phyloP scores from a whole-genome alignment of 805 yeast genomes.

The Wickerhamiella vanderwaltii region DNA sequence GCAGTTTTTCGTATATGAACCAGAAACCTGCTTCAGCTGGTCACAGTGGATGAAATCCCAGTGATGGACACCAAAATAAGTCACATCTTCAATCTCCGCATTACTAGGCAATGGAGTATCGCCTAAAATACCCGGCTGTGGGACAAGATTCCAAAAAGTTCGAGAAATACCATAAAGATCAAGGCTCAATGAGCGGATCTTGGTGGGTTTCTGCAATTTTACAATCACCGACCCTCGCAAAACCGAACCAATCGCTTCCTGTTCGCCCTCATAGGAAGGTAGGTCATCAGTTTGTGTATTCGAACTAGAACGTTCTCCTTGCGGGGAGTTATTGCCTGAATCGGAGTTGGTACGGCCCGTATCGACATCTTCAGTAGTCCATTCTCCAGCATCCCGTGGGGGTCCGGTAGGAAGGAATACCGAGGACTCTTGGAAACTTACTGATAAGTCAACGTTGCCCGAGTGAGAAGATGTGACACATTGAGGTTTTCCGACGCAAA shows the following conservation, averaged over 20 bases:
- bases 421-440: slow-evolving; percentile 26
- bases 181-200: slow-evolving; percentile 52
- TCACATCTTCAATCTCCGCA: slow-evolving; percentile 26
- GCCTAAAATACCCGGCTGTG: slow-evolving; percentile 21
- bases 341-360: background rate
- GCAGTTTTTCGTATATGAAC: slow-evolving; percentile 12
- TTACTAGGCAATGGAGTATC: slow-evolving; percentile 22
- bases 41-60: slow-evolving; percentile 28
- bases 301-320: background rate
- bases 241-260: slow-evolving; percentile 32
- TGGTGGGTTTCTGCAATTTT: slow-evolving; percentile 59
- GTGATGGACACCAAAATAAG: slow-evolving; percentile 25
- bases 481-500: slow-evolving; percentile 26
- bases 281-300: slow-evolving; percentile 2
- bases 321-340: background rate
- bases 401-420: slow-evolving; percentile 22
- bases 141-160: slow-evolving; percentile 84
- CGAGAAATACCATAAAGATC: slow-evolving; percentile 53
- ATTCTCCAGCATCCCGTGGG: slow-evolving; percentile 8
- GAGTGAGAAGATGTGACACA: slow-evolving; percentile 25
- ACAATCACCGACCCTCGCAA: slow-evolving; percentile 67
- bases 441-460: slow-evolving; percentile 25
- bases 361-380: slow-evolving; percentile 7
- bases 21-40: slow-evolving; percentile 18
- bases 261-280: slow-evolving; percentile 10